A percentile compares a stretch with the other conserved stretches of the same genome.
These are phyloP conservation scores for Pyrenula aspistea DNA, from an alignment of 495 filamentous ascomycete species.

Conservation along the genomic window DNA sequence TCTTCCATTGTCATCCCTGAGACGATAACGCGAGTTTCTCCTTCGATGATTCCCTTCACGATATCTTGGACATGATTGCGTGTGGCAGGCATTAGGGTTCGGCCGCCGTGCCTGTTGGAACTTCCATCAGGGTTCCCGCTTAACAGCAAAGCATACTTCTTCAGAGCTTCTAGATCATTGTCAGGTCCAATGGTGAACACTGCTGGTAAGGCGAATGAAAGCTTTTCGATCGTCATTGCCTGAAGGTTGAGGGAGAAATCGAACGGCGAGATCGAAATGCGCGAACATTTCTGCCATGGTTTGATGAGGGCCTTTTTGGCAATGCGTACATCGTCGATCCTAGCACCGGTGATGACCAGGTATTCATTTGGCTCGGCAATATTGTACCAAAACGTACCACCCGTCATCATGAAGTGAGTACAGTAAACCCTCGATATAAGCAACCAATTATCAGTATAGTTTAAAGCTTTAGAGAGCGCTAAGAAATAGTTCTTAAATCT, in stretches of 20 bases:
- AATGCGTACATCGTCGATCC: conserved; percentile 57
- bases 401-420: conserved; percentile 1
- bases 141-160: conserved; percentile 67
- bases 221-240: conserved; percentile 76
- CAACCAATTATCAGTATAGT: not conserved
- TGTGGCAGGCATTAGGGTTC: conserved; percentile 19
- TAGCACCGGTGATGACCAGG: conserved; percentile 71
- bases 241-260: conserved; percentile 66
- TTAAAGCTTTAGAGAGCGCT: not conserved
- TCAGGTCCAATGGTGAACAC: conserved; percentile 76
- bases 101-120: conserved; percentile 10
- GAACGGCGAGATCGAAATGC: conserved; percentile 58
- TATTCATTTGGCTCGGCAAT: conserved; percentile 39
- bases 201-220: conserved; percentile 67
- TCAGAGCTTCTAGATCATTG: conserved; percentile 48
- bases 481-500: not conserved
- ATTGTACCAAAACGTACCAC: conserved; percentile 12
- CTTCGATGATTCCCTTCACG: conserved; percentile 81
- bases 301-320: conserved; percentile 58
- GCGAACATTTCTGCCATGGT: conserved; percentile 42
- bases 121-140: conserved; percentile 41
- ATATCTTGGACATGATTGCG: conserved; percentile 66
- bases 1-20: conserved; percentile 80
- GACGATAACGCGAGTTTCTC: conserved; percentile 68
- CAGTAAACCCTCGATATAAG: too few relatives aligned